Evolutionary conservation across 257 asterid genomes (phyloP).

Genomic region (Solanum habrochaites): DNA sequence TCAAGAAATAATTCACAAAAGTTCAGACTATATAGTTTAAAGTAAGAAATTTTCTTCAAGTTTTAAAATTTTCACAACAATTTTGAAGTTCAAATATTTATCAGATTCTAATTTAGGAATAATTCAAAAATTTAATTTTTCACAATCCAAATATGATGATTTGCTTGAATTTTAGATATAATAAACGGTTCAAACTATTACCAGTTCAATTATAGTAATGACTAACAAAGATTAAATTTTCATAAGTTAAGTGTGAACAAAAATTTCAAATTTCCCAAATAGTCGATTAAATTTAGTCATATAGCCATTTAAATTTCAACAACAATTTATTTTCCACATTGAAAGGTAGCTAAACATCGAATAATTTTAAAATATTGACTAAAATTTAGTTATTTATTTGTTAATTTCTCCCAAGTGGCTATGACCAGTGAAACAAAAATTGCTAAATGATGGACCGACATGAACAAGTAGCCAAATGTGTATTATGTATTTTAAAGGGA

Average conservation of each 20-base stretch:
- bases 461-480: neutral
- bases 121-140: neutral
- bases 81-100: neutral
- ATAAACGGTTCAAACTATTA: neutral
- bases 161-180: neutral
- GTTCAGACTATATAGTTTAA: no score
- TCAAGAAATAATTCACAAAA: no score
- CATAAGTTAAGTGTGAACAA: neutral
- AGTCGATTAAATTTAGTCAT: neutral
- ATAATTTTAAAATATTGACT: neutral
- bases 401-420: neutral
- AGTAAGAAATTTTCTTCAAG: neutral
- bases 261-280: no score
- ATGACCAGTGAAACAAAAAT: neutral
- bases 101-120: neutral
- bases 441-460: neutral
- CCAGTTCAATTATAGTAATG: neutral
- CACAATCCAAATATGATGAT: neutral
- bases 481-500: neutral
- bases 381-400: neutral
- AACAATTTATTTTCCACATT: neutral
- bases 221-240: no score
- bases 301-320: neutral
- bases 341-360: neutral
- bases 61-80: neutral